Base-by-base conservation (phyloP, 495 filamentous ascomycete species). In the Articulospora tetracladia region DNA sequence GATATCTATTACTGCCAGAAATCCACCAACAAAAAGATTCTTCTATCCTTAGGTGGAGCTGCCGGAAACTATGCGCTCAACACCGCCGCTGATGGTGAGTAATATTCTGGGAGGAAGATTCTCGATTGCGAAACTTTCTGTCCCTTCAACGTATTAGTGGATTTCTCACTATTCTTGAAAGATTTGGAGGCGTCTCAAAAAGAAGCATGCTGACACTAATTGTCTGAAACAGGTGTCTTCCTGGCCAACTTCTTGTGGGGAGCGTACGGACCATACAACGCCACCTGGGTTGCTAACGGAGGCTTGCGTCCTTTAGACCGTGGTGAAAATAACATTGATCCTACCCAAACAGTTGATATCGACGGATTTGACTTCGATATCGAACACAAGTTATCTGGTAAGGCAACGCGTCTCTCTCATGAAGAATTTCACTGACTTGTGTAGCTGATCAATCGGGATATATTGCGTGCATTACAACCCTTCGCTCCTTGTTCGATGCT, bases 181-280 rank as follows among this genome's bases (percentile, higher is more conserved):
- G n/a, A n/a, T n/a, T n/a, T n/a, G n/a, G n/a, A n/a, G n/a, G n/a
- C n/a, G n/a, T n/a, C n/a, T n/a, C n/a, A n/a, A n/a, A n/a, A n/a
- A n/a, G n/a, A n/a, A n/a, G n/a, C n/a, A n/a, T n/a, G n/a, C n/a
- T n/a, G n/a, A n/a, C n/a, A n/a, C n/a, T n/a, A n/a, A n/a, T n/a
- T n/a, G n/a, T n/a, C n/a, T n/a, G n/a, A n/a, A n/a, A n/a, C n/a
- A n/a, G n/a, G n/a, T n/a, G 76, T 75, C 13, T 73, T 72, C 61
- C 83, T 90, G 60, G 83, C 83, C 30, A 75, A 84, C 58, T 80
- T 81, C 52, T 70, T 88, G 15, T 90, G 86, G 86, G 77, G 75
- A 39, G 78, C 84, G 1, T 89, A 86, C 63, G 86, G 86, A 53
- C 84, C 85, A 0, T 53, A 63, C 8, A 73, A 72, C 0, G 63